Conservation (phyloP, 2,329 filamentous ascomycete genomes). For the Macrophomina tecta region DNA sequence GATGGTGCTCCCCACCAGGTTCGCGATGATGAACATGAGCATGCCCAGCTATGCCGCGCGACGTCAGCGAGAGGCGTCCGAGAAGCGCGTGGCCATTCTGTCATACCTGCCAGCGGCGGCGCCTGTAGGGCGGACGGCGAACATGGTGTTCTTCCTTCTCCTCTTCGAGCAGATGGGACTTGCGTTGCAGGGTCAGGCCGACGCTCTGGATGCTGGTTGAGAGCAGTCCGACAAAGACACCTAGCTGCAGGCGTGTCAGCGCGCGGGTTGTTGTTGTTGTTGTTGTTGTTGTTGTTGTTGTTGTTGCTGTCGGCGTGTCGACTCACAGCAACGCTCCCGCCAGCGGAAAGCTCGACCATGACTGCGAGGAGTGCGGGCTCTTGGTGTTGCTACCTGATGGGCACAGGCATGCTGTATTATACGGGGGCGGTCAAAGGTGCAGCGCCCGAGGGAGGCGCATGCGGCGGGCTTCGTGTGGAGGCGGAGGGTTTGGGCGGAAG, state of each 20-base stretch:
- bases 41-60: constrained; percentile 69
- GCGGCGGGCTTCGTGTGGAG: constrained; percentile 9
- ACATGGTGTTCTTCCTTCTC: constrained; percentile 81
- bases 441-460: constrained; percentile 25
- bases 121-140: constrained; percentile 83
- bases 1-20: constrained; percentile 91
- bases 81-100: neutral
- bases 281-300: too few species aligned
- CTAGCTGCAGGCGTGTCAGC: constrained; percentile 64
- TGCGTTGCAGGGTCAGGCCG: constrained; percentile 93
- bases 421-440: constrained; percentile 10
- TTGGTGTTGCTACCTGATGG: constrained; percentile 38
- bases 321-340: constrained; percentile 51
- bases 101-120: constrained; percentile 85
- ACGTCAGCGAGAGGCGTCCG: constrained; percentile 31
- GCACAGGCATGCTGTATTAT: constrained; percentile 38
- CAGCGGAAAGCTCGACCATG: constrained; percentile 50
- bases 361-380: constrained; percentile 20
- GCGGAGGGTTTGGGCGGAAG: neutral
- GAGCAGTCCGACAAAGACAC: constrained; percentile 88
- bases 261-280: neutral
- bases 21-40: constrained; percentile 95
- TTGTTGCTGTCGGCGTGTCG: neutral
- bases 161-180: constrained; percentile 97
- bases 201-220: constrained; percentile 95